A percentile compares a stretch with the other conserved stretches of the same genome.
phyloP scores from a whole-genome alignment of 805 yeast species.

The Grigorovia jiainica region DNA sequence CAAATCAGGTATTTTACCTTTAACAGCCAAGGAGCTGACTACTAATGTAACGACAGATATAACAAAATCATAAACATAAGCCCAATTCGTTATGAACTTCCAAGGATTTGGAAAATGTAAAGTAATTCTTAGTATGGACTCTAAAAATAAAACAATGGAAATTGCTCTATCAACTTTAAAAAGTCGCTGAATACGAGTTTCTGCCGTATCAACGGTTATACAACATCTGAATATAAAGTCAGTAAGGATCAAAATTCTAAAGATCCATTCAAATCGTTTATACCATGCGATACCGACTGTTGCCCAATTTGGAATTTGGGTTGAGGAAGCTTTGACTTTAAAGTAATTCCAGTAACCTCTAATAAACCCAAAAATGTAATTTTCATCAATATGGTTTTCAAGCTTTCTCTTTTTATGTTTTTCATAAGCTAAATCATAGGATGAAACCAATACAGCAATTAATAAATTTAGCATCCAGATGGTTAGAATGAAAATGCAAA shows the following conservation, averaged over 20 bases:
- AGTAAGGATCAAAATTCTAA: slow-evolving; percentile 29
- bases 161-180: slow-evolving; percentile 39
- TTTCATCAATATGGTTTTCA: slow-evolving; percentile 15
- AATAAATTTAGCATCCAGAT: slow-evolving; percentile 81
- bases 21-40: slow-evolving; percentile 45
- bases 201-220: slow-evolving; percentile 30
- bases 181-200: slow-evolving; percentile 12
- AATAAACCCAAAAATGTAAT: slow-evolving; percentile 20
- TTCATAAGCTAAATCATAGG: slow-evolving; percentile 57
- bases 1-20: slow-evolving; percentile 37
- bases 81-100: slow-evolving; percentile 39
- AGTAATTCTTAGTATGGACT: slow-evolving; percentile 45
- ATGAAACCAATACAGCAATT: slow-evolving; percentile 77
- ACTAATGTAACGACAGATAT: slow-evolving; percentile 53
- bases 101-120: slow-evolving; percentile 46
- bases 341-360: slow-evolving; percentile 29
- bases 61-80: slow-evolving; percentile 47
- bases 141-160: slow-evolving; percentile 41
- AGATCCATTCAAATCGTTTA: slow-evolving; percentile 24
- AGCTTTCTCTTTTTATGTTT: slow-evolving; percentile 29
- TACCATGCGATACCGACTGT: slow-evolving; percentile 22
- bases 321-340: slow-evolving; percentile 17
- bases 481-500: slow-evolving; percentile 60
- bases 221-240: slow-evolving; percentile 44
- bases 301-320: slow-evolving; percentile 19